Evolutionary conservation across 805 yeast species (phyloP).

Genomic region (Sugiyamaella lignohabitans): DNA sequence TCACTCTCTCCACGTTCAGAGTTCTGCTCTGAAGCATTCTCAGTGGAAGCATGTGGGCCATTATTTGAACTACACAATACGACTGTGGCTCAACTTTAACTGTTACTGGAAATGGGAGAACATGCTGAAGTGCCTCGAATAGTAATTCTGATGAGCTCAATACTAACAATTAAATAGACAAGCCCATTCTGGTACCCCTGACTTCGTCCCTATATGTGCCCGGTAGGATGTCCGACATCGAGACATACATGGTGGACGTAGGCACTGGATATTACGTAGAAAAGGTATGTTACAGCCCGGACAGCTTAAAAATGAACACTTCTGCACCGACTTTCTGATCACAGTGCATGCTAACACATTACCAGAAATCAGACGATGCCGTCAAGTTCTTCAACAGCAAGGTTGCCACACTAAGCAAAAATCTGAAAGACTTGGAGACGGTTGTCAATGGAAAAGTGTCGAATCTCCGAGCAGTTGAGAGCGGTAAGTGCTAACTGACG

Average conservation of each 20-base stretch:
- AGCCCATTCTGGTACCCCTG: constrained; percentile 72
- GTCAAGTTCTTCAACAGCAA: constrained; percentile 65
- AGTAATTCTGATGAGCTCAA: background rate
- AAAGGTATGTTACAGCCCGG: constrained; percentile 45
- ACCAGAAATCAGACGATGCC: constrained; percentile 51
- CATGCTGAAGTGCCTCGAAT: too few species aligned
- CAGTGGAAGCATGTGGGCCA: too few species aligned
- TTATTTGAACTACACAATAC: too few species aligned
- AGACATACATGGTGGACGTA: constrained; percentile 79
- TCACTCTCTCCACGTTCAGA: too few species aligned
- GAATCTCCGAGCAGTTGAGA: constrained; percentile 54
- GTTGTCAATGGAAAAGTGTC: constrained; percentile 71
- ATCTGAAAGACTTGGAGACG: constrained; percentile 64
- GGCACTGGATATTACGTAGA: constrained; percentile 96
- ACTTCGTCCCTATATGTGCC: constrained; percentile 87
- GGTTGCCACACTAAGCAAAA: constrained; percentile 62
- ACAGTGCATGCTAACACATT: background rate
- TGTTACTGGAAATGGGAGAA: too few species aligned
- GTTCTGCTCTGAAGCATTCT: too few species aligned
- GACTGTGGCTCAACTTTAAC: too few species aligned
- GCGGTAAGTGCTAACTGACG: constrained; percentile 18
- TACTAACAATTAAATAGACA: constrained; percentile 23
- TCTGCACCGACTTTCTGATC: background rate
- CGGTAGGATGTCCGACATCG: constrained; percentile 60
- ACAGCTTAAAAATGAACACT: background rate